Evolutionary conservation across 2,329 filamentous ascomycete species (phyloP), one percentile per base, ranked within the genome.

Genomic region (Pestalotiopsis sp.): DNA sequence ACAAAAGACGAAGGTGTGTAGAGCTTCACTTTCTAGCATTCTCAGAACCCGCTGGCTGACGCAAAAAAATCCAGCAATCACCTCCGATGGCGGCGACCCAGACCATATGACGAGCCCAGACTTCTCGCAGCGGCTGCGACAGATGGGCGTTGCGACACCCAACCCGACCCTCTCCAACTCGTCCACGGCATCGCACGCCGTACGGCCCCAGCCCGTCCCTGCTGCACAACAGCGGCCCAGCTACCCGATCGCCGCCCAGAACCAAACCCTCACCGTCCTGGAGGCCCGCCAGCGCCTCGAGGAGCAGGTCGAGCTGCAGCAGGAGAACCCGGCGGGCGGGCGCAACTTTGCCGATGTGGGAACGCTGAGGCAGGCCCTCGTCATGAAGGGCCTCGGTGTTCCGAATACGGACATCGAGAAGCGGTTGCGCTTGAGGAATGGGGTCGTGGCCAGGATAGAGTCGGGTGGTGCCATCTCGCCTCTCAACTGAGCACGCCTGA

Each of bases 71-170:
- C 72, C 66, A 86, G 83, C 80, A 11, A 80, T 83, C 69, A 78
- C 74, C 66, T 74, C 79, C 52, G 82, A 85, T 68, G 78, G 78
- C 45, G 72, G 73, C 70, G 80, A 84, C 68, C 81, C 84, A n/a
- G 81, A 85, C 72, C 73, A 76, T 45, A 67, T 66, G 66, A 74
- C 78, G 20, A 78, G 80, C 59, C 75, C 80, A n/a, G 83, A 79
- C 70, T 89, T 87, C 76, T 83, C 86, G 9, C 78, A 79, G 63
- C 86, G 87, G 17, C 82, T 89, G 4, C 82, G 82, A 31, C 78
- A 86, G 70, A 87, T 89, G 83, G 87, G 87, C 74, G 79, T 88
- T 38, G 86, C 82, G 9, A 82, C 86, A 61, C 86, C 87, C 4
- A 86, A 85, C 71, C 86, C 87, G 38, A 87, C 84, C 4, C 84